Conservation (phyloP, 768 basidiomycete genomes). For the Lactarius sp. region DNA sequence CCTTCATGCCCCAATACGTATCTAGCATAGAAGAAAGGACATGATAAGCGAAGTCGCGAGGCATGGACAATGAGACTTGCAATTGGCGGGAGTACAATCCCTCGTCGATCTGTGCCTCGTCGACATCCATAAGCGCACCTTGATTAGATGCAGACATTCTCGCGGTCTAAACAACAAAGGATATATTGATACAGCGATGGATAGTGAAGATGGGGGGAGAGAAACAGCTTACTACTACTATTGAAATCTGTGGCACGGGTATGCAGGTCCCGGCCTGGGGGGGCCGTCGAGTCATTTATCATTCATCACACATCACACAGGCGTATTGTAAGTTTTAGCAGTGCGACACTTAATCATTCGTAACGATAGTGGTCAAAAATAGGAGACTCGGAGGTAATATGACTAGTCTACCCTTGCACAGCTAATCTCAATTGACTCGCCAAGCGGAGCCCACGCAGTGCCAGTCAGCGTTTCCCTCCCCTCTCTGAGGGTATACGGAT, state of each 20-base stretch:
- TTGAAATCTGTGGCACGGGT: background rate
- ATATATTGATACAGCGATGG: conserved; percentile 7
- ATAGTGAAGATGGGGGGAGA: background rate
- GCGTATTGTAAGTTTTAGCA: background rate
- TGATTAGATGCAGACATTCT: conserved; percentile 38
- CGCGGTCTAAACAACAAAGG: conserved; percentile 5
- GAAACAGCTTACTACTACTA: background rate
- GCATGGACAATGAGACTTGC: conserved; percentile 44
- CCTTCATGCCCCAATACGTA: conserved; percentile 98
- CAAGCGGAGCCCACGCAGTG: background rate
- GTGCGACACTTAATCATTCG: background rate
- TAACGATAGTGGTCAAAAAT: background rate
- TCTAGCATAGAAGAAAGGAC: conserved; percentile 37
- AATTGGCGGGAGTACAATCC: conserved; percentile 91
- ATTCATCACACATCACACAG: too few species aligned
- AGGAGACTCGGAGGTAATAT: background rate
- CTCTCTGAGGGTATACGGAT: background rate
- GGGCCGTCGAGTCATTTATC: background rate
- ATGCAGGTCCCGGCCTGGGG: background rate
- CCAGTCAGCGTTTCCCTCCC: background rate
- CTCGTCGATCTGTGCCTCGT: conserved; percentile 87
- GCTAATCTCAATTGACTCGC: background rate
- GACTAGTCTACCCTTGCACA: conserved; percentile 6
- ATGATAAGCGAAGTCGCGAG: conserved; percentile 20
- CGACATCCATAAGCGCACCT: conserved; percentile 69